A percentile compares a stretch with the other conserved stretches of the same genome.
Evolutionary conservation across 2,329 filamentous ascomycete genomes (phyloP).

Genomic region (Onygenales sp.): DNA sequence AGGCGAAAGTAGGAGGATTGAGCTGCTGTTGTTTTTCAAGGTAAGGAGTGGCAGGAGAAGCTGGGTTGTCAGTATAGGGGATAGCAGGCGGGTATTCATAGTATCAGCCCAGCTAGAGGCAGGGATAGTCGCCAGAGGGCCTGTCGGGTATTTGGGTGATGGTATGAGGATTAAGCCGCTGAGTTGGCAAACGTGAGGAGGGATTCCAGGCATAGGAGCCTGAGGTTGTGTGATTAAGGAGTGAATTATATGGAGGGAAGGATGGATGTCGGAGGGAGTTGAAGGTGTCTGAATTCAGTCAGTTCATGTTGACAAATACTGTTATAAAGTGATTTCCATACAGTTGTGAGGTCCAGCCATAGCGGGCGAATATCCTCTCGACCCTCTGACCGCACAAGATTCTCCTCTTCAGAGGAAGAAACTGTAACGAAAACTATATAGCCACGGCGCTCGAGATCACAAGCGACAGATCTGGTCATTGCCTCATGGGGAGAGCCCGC

Average conservation of each 20-base stretch:
- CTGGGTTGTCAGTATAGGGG: conserved; percentile 81
- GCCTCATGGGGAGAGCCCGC: conserved; percentile 81
- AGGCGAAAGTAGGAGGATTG: conserved; percentile 35
- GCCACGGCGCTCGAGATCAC: conserved; percentile 82
- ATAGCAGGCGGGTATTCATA: conserved; percentile 83
- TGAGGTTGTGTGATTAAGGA: conserved; percentile 64
- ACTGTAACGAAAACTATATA: conserved; percentile 92
- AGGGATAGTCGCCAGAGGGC: conserved; percentile 75
- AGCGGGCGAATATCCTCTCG: conserved; percentile 74
- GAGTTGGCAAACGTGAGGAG: conserved; percentile 65
- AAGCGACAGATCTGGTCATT: conserved; percentile 68
- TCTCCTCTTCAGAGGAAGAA: conserved; percentile 74
- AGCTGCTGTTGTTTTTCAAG: conserved; percentile 45
- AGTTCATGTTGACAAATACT: not conserved
- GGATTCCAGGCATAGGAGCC: conserved; percentile 64
- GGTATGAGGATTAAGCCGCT: conserved; percentile 77
- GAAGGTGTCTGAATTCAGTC: conserved; percentile 46
- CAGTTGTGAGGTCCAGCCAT: conserved; percentile 63
- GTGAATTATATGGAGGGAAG: conserved; percentile 64
- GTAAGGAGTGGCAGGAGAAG: conserved; percentile 73
- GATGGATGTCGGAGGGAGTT: conserved; percentile 45
- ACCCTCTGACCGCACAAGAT: conserved; percentile 64
- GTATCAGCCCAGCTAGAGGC: conserved; percentile 79
- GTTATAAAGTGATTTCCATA: conserved; percentile 13
- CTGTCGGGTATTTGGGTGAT: conserved; percentile 65